Evolutionary conservation across 2,329 filamentous ascomycete genomes (phyloP).

Genomic region (Fusarium paranaense): DNA sequence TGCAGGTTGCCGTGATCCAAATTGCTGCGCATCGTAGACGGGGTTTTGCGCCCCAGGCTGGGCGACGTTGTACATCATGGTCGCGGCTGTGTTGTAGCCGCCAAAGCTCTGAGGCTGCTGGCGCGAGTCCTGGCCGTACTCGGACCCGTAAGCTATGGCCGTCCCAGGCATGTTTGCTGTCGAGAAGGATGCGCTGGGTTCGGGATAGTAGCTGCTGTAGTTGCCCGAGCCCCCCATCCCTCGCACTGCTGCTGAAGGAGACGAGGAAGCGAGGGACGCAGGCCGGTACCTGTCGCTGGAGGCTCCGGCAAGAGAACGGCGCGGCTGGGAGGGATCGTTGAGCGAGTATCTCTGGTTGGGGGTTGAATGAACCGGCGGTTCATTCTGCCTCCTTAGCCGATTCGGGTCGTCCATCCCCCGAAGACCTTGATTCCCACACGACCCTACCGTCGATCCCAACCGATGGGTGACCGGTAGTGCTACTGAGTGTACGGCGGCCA

Average conservation of each 20-base stretch:
- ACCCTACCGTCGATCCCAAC: constrained; percentile 69
- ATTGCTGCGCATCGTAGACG: constrained; percentile 83
- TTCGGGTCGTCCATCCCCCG: constrained; percentile 83
- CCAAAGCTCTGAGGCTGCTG: constrained; percentile 66
- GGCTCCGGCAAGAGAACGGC: constrained; percentile 48
- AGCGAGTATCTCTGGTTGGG: constrained; percentile 66
- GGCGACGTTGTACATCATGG: constrained; percentile 84
- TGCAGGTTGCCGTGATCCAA: constrained; percentile 80
- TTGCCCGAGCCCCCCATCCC: constrained; percentile 67
- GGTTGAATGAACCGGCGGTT: constrained; percentile 73
- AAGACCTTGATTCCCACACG: constrained; percentile 63
- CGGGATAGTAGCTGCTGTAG: constrained; percentile 71
- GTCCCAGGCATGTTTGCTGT: constrained; percentile 68
- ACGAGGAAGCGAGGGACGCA: constrained; percentile 61
- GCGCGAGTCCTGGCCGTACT: constrained; percentile 73
- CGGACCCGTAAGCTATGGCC: constrained; percentile 69
- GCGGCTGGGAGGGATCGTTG: constrained; percentile 62
- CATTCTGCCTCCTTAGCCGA: constrained; percentile 80
- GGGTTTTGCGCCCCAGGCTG: constrained; percentile 70
- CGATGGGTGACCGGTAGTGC: constrained; percentile 69
- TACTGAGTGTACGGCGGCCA: constrained; percentile 41
- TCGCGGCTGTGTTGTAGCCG: constrained; percentile 68
- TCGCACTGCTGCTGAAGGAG: constrained; percentile 57
- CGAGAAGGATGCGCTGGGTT: constrained; percentile 63
- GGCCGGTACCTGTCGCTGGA: constrained; percentile 60